Base-by-base conservation (phyloP, 2,329 filamentous ascomycete species). In the Penicillium olsonii region DNA sequence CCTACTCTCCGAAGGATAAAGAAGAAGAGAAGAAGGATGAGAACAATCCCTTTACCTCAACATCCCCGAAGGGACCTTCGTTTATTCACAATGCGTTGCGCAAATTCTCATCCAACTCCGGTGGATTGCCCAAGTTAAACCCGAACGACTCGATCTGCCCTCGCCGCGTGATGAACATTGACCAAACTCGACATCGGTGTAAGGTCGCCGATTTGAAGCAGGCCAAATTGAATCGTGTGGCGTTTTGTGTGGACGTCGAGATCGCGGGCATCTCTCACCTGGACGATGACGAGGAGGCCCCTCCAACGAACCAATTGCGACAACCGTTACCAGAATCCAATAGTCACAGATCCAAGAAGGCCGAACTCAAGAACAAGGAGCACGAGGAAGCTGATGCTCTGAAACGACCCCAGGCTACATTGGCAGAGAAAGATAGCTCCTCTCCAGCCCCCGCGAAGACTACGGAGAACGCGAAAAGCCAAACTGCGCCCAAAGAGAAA, bases 171-270 rank as follows among this genome's bases (percentile, higher is more conserved):
- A 76, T 97, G 75, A 99, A 99, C 64, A 79, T 96, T 37, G 90
- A 97, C 66, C 84, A 76, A 8, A 81, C 87, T 58, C 83, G 94
- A 35, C 85, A 92, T 64, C 79, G 94, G 56, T 95, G 90, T 68
- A 80, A 83, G 19, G 84, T 97, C 24, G 76, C 83, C 4, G 92
- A 95, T 58, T 77, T 99, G 39, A 85, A 91, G 57, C 84, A 87
- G 62, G 83, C 84, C 41, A 96, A 94, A 68, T 72, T 99, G 52
- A 83, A 90, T 45, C 84, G 91, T 45, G 94, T 99, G 0, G 88
- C 92, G 0, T 99, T 99, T 65, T 96, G 90, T 61, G 94, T 99
- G 2, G 94, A 99, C 65, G 92, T 99, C 4, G 94, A 99, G 69
- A 95, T 99, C 64, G 92, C 92, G 3, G 90, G 91, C 0, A 85